Percentiles rank a stretch among this genome's conserved stretches.
These are phyloP conservation scores for Mycena sanguinolenta DNA, from an alignment of 768 basidiomycete genomes.

Conservation along the genomic window DNA sequence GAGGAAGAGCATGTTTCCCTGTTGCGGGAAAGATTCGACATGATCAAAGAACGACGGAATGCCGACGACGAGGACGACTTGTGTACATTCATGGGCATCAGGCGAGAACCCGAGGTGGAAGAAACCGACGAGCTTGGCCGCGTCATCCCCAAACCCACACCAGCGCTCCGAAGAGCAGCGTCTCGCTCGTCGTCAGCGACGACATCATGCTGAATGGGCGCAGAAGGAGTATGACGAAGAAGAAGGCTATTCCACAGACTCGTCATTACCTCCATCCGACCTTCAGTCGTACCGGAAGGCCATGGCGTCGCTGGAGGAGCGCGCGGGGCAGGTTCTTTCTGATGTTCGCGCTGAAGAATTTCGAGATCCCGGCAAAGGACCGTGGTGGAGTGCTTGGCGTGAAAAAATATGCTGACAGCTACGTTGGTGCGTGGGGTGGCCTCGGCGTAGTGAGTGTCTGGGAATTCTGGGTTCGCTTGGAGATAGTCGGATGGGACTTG, in stretches of 20 bases:
- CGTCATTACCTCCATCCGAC: constrained; percentile 76
- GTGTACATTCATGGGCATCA: constrained; percentile 70
- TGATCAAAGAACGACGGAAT: constrained; percentile 76
- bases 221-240: constrained; percentile 55
- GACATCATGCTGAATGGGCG: constrained; percentile 39
- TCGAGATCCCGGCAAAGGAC: constrained; percentile 79
- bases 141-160: constrained; percentile 58
- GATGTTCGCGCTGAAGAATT: constrained; percentile 92
- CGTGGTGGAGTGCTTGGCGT: constrained; percentile 80
- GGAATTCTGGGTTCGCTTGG: constrained; percentile 95
- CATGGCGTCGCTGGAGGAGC: constrained; percentile 62
- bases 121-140: constrained; percentile 77
- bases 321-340: constrained; percentile 71
- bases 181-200: constrained; percentile 62
- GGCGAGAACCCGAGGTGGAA: constrained; percentile 49
- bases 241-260: constrained; percentile 92
- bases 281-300: constrained; percentile 78
- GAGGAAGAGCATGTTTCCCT: constrained; percentile 83
- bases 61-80: constrained; percentile 88
- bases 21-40: constrained; percentile 78
- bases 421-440: constrained; percentile 92
- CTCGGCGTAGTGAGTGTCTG: constrained; percentile 89
- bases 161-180: constrained; percentile 70
- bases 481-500: constrained; percentile 90
- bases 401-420: constrained; percentile 83